These are phyloP conservation scores for Sclerotinia minor DNA, from an alignment of 2,329 filamentous ascomycete species.

Conservation along the genomic window DNA sequence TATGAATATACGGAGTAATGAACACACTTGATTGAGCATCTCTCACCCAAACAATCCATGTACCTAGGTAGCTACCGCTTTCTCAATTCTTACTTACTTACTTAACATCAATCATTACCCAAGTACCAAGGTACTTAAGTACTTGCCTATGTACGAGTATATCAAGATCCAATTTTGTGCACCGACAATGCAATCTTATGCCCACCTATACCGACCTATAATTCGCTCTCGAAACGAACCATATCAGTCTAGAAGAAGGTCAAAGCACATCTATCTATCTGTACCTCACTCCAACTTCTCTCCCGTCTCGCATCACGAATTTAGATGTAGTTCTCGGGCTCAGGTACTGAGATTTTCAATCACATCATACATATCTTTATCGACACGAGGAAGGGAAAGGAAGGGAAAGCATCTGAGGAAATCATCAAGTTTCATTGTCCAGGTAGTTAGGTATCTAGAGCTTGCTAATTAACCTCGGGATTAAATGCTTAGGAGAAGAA, in stretches of 20 bases:
- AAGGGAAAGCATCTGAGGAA: neutral
- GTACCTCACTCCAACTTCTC: too few species aligned
- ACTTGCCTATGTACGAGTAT: too few species aligned
- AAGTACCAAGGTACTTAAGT: too few species aligned
- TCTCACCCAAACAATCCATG: neutral
- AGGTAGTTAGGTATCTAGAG: too few species aligned
- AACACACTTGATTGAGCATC: neutral
- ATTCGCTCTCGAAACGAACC: neutral
- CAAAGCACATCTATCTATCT: neutral
- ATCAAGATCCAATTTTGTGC: neutral
- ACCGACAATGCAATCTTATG: slow-evolving; percentile 7
- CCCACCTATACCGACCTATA: neutral
- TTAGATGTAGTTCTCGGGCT: neutral
- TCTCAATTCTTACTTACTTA: too few species aligned
- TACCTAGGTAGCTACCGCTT: too few species aligned
- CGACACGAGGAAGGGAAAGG: neutral
- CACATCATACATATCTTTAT: too few species aligned
- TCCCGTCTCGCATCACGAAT: neutral
- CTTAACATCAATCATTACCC: too few species aligned
- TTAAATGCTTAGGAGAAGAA: neutral
- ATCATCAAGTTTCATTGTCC: neutral
- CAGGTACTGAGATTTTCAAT: neutral
- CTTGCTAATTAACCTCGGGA: slow-evolving; percentile 2
- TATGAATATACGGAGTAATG: neutral
- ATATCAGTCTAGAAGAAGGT: neutral